Evolutionary conservation across 2,329 filamentous ascomycete genomes (phyloP), one percentile per base, ranked within the genome.

Genomic region (Pochonia chlamydosporia): DNA sequence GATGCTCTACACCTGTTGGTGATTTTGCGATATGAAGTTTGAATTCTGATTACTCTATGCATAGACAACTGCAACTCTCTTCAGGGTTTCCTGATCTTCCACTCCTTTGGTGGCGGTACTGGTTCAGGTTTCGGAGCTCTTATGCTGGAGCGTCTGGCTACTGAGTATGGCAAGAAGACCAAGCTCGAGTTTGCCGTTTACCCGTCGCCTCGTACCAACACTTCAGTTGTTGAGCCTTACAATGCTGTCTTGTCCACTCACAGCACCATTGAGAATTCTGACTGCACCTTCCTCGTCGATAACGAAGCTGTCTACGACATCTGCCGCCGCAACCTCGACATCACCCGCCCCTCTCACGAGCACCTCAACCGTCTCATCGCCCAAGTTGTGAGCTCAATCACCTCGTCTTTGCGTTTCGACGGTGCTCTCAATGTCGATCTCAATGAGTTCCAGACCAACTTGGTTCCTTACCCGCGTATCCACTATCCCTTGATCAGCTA

Each of bases 241-340:
- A 87, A 87, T 59, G 82, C 83, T 51, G 82, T 87, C 49, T 73
- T 87, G 53, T 85, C 83, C 40, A 87, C 83, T 48, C 83, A 87
- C 73, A 86, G 81, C 74, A 87, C 83, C 50, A 85, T 87, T 52
- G 83, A 87, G 74, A 84, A 87, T 73, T 81, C 84, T n/a, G 83
- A 87, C 72, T 87, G 83, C 65, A 85, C 83, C n/a, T 87, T 87
- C 74, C 71, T 87, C 42, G 83, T 87, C 55, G 83, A 87, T 60
- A 87, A 87, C 65, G 83, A 87, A 68, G 83, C 83, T 57, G 82
- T 87, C 58, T 87, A 86, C 70, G 83, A 87, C 56, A 87, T 87
- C 62, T 87, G 83, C 78, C 78, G 80, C 56, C 81, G 82, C 60
- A 87, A 82, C 70, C 71, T 87, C 51, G 84, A 85, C 59, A 82